phyloP scores from a whole-genome alignment of 192 early-diverging fungal species.

The Umbelopsis sp. region DNA sequence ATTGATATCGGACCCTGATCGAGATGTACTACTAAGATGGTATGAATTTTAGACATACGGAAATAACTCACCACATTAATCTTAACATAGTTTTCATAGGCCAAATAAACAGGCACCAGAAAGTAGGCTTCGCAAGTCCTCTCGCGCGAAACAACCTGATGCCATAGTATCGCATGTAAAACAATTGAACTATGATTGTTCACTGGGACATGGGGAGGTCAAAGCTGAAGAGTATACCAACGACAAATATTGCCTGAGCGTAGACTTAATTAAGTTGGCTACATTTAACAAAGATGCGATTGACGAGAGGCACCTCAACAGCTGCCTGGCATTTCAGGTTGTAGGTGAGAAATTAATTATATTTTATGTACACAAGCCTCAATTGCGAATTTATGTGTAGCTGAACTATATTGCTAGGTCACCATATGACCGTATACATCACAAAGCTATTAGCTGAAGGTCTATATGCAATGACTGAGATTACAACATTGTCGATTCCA shows the following conservation, averaged over 20 bases:
- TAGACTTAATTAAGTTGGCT: constrained; percentile 20
- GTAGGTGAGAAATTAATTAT: no score
- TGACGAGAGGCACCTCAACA: constrained; percentile 18
- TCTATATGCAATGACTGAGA: constrained; percentile 26
- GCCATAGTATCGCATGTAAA: constrained; percentile 21
- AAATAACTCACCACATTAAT: background rate
- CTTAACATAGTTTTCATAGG: background rate
- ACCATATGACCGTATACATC: constrained; percentile 22
- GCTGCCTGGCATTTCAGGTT: constrained; percentile 25
- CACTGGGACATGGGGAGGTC: constrained; percentile 24
- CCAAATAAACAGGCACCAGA: constrained; percentile 15
- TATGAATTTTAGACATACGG: background rate
- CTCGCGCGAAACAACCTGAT: background rate
- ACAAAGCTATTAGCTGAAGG: constrained; percentile 20
- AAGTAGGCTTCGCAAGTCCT: constrained; percentile 13
- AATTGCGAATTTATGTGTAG: no score
- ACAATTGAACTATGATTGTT: constrained; percentile 16
- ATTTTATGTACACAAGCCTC: no score
- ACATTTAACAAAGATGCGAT: constrained; percentile 30
- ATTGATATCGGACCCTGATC: constrained; percentile 22
- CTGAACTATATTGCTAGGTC: background rate
- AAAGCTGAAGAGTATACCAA: constrained; percentile 3
- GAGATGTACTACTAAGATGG: constrained; percentile 23
- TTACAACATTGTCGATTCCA: constrained; percentile 21
- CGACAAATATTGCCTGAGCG: background rate